Evolutionary conservation across 768 basidiomycete species (phyloP).

Genomic region (Termitomyces sp.): DNA sequence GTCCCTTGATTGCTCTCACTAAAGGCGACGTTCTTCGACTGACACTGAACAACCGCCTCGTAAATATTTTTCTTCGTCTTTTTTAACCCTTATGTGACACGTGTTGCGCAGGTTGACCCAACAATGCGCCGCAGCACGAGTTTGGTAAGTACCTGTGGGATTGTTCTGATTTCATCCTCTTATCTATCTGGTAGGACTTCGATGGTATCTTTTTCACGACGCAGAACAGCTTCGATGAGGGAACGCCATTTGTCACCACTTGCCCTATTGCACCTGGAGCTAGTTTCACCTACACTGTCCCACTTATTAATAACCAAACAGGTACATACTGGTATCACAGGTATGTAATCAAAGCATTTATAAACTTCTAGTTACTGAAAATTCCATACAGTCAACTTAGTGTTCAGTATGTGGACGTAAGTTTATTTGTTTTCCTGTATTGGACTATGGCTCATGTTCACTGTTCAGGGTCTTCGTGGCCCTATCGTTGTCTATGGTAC

Average conservation of each 20-base stretch:
- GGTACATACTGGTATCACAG: slow-evolving; percentile 29
- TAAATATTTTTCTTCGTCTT: neutral
- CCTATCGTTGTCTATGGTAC: slow-evolving; percentile 22
- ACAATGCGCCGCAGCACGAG: slow-evolving; percentile 18
- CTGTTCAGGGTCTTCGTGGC: slow-evolving; percentile 17
- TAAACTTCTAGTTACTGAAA: neutral
- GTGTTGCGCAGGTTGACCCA: slow-evolving; percentile 11
- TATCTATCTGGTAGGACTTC: slow-evolving; percentile 8
- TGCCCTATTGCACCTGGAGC: slow-evolving; percentile 25
- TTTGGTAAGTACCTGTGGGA: neutral
- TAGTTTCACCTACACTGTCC: slow-evolving; percentile 23
- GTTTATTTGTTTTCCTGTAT: neutral
- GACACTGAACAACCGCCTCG: slow-evolving; percentile 15
- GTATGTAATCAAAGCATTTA: neutral
- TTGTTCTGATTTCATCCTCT: neutral
- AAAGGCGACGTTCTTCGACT: slow-evolving; percentile 13
- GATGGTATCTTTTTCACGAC: slow-evolving; percentile 19
- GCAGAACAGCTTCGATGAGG: slow-evolving; percentile 19
- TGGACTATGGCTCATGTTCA: neutral
- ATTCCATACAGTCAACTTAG: slow-evolving; percentile 10
- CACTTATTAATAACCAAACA: slow-evolving; percentile 19
- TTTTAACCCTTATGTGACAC: neutral
- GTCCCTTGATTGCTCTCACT: slow-evolving; percentile 9
- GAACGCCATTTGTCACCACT: slow-evolving; percentile 16
- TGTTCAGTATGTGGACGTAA: slow-evolving; percentile 17